phyloP scores from a whole-genome alignment of 2,329 filamentous ascomycete genomes.

The Cadophora malorum region DNA sequence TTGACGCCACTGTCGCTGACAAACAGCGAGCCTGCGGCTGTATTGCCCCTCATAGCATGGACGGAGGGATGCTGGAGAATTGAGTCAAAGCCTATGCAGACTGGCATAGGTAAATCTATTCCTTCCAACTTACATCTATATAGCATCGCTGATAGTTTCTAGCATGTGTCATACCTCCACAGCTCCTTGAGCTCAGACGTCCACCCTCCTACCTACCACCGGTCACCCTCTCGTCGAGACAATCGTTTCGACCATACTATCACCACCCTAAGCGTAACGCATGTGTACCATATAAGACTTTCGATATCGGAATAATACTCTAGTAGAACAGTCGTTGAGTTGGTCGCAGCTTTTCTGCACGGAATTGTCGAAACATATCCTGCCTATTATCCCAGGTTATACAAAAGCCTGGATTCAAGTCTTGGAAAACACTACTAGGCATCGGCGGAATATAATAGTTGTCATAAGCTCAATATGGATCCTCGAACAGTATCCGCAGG shows the following conservation, averaged over 20 bases:
- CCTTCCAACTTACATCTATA: background rate
- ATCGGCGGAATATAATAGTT: no score
- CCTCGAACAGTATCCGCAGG: background rate
- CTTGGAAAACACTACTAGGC: background rate
- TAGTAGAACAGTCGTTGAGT: background rate
- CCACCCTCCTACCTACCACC: background rate
- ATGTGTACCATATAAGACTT: background rate
- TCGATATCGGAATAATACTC: background rate
- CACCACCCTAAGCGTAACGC: background rate
- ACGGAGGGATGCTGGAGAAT: background rate
- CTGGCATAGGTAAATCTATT: slow-evolving; percentile 5
- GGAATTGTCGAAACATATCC: background rate
- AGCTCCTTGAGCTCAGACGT: background rate
- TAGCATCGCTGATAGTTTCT: background rate
- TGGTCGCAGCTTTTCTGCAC: background rate
- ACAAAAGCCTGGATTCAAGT: background rate
- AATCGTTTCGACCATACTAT: background rate
- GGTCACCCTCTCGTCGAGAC: background rate
- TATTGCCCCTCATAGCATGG: slow-evolving; percentile 9
- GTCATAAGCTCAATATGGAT: slow-evolving; percentile 10
- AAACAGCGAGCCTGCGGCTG: slow-evolving; percentile 3
- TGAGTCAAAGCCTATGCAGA: slow-evolving; percentile 1
- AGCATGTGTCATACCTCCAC: slow-evolving; percentile 1
- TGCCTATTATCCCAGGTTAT: background rate
- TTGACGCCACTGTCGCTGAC: slow-evolving; percentile 24